Percentiles rank a stretch among this genome's conserved stretches.
phyloP scores from a whole-genome alignment of 176 grass and related monocot genomes.

The Oryza glaberrima region DNA sequence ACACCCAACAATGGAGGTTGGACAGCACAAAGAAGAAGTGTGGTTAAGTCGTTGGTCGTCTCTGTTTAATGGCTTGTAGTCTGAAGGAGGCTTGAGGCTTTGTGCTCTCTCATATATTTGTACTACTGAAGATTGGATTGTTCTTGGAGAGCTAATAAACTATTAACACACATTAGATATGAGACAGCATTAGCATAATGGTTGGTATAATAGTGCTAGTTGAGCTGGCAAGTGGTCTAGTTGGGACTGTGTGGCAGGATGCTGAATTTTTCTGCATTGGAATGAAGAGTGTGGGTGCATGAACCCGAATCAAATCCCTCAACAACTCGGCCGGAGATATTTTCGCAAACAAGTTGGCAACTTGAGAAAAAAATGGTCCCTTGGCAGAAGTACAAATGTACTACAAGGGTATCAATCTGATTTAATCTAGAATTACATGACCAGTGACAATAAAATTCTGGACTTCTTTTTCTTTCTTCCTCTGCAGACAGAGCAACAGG shows the following conservation, averaged over 20 bases:
- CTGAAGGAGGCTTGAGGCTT: not conserved
- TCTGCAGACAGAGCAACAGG: not conserved
- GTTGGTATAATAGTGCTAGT: constrained; percentile 16
- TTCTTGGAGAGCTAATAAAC: constrained; percentile 27
- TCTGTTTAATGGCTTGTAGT: constrained; percentile 10
- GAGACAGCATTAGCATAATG: not conserved
- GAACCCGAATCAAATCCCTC: not conserved
- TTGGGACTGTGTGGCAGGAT: constrained; percentile 29
- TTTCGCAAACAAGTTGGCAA: constrained; percentile 22
- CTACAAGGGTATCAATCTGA: not conserved
- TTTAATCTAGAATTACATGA: constrained; percentile 1
- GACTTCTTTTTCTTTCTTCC: not conserved
- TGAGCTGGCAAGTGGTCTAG: constrained; percentile 32
- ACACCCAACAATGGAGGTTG: constrained; percentile 23
- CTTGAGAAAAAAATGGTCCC: constrained; percentile 11
- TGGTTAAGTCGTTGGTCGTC: not conserved
- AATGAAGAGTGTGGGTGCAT: constrained; percentile 35
- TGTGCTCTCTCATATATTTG: constrained; percentile 6
- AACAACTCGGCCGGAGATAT: constrained; percentile 15
- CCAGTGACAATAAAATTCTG: not conserved
- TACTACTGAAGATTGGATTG: constrained; percentile 24
- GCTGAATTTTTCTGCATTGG: constrained; percentile 32
- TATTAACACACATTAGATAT: not conserved
- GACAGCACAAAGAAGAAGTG: not conserved
- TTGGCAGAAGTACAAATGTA: not conserved